These are phyloP conservation scores for Phaeotremella skinneri DNA, from an alignment of 768 basidiomycete species.

Conservation along the genomic window DNA sequence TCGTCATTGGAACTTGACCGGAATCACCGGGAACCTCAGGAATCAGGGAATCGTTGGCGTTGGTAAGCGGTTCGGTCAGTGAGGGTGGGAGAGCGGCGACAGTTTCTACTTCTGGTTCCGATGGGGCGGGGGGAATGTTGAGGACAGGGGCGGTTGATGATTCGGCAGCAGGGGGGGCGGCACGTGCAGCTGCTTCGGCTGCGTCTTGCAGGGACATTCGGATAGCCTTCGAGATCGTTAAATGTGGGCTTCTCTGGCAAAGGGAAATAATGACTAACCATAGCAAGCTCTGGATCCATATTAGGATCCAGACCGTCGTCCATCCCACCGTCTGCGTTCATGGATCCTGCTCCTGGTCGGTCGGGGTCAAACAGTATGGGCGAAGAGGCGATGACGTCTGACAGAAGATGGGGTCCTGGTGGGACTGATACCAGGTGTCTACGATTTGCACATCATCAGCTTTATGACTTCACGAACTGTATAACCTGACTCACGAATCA, in stretches of 20 bases:
- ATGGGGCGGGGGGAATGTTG: conserved; percentile 49
- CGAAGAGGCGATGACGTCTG: conserved; percentile 76
- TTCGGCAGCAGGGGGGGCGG: conserved; percentile 17
- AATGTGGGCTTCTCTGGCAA: not conserved
- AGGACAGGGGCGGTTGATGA: conserved; percentile 28
- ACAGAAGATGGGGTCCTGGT: conserved; percentile 72
- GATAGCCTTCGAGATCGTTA: conserved; percentile 63
- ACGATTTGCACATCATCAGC: conserved; percentile 1
- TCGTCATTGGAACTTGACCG: conserved; percentile 24
- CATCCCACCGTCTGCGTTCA: conserved; percentile 61
- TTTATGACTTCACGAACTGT: not conserved
- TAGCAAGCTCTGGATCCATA: conserved; percentile 92
- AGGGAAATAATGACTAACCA: conserved; percentile 60
- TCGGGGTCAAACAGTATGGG: conserved; percentile 74
- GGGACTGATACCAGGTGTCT: conserved; percentile 80
- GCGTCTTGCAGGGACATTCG: conserved; percentile 86
- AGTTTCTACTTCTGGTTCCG: conserved; percentile 49
- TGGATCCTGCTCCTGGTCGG: conserved; percentile 50
- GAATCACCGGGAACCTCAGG: conserved; percentile 25
- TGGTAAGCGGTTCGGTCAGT: conserved; percentile 47
- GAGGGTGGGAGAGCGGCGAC: conserved; percentile 44
- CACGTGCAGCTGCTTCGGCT: conserved; percentile 50
- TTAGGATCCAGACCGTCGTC: conserved; percentile 71
- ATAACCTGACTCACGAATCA: conserved; percentile 35
- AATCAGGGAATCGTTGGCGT: conserved; percentile 28